Percentiles rank a stretch among this genome's conserved stretches.
Evolutionary conservation across 2,329 filamentous ascomycete genomes (phyloP).

Genomic region (Diaporthe aspalathi): DNA sequence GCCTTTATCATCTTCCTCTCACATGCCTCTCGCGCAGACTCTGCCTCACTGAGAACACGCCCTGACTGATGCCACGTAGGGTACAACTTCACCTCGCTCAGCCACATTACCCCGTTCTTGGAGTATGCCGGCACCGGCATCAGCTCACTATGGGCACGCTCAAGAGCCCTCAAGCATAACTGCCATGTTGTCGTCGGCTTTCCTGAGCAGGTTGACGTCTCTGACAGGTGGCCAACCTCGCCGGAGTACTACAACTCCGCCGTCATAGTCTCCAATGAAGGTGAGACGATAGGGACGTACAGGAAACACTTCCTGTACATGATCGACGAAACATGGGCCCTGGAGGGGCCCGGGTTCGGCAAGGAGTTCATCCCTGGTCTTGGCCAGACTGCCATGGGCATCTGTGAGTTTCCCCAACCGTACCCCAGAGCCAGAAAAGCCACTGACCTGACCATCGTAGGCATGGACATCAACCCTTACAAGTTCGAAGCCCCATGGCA

Average conservation of each 20-base stretch:
- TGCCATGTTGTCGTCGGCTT: slow-evolving; percentile 80
- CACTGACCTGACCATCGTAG: slow-evolving; percentile 43
- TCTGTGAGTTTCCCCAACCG: slow-evolving; percentile 57
- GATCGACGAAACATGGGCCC: slow-evolving; percentile 71
- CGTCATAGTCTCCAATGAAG: slow-evolving; percentile 67
- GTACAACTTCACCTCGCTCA: slow-evolving; percentile 80
- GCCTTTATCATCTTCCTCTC: slow-evolving; percentile 39
- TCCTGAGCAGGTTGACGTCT: slow-evolving; percentile 73
- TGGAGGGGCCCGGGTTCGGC: slow-evolving; percentile 56
- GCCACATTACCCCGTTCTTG: slow-evolving; percentile 75
- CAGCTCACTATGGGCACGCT: slow-evolving; percentile 77
- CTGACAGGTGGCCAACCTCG: slow-evolving; percentile 59
- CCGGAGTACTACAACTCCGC: slow-evolving; percentile 67
- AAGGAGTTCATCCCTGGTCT: slow-evolving; percentile 55
- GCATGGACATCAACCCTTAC: slow-evolving; percentile 72
- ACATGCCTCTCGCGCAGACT: not conserved
- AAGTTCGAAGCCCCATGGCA: slow-evolving; percentile 62
- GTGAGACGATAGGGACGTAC: slow-evolving; percentile 71
- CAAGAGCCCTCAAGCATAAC: slow-evolving; percentile 72
- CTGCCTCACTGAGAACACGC: not conserved
- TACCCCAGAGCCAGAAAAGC: not conserved
- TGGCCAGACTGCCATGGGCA: slow-evolving; percentile 67
- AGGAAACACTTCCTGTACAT: slow-evolving; percentile 69
- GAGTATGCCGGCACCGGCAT: slow-evolving; percentile 75
- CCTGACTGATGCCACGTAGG: slow-evolving; percentile 56